Conservation (phyloP, 1,284 basidiomycete genomes). For the Exobasidium cylindrosporum region DNA sequence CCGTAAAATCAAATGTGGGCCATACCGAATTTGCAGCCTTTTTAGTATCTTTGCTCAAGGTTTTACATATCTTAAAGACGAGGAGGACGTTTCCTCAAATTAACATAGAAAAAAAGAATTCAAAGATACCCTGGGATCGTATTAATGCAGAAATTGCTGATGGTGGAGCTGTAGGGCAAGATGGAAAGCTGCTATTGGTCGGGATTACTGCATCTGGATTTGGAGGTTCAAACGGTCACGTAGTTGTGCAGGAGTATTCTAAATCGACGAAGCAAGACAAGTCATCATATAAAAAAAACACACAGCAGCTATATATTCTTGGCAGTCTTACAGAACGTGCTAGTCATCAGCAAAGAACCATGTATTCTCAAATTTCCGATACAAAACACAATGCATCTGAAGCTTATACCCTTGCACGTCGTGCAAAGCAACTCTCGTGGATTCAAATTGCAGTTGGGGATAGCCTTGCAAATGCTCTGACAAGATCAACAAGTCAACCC, state of each 20-base stretch:
- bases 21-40: constrained; percentile 24
- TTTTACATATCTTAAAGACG: constrained; percentile 18
- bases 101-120: constrained; percentile 19
- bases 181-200: constrained; percentile 19
- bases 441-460: not conserved
- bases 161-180: constrained; percentile 16
- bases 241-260: constrained; percentile 15
- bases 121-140: constrained; percentile 23
- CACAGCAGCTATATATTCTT: not conserved
- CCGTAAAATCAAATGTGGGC: constrained; percentile 29
- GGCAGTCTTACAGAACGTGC: not conserved
- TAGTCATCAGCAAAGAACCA: not conserved
- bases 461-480: not conserved
- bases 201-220: constrained; percentile 25
- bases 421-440: not conserved
- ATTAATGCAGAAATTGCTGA: constrained; percentile 15
- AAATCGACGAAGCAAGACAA: constrained; percentile 13
- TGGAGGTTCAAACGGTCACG: constrained; percentile 29
- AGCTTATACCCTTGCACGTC: not conserved
- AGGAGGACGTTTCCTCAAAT: constrained; percentile 19
- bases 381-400: not conserved
- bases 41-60: constrained; percentile 27
- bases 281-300: not conserved
- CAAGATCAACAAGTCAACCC: not conserved
- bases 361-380: not conserved